These are phyloP conservation scores for Colletotrichum gloeosporioides DNA, from an alignment of 2,329 filamentous ascomycete genomes.

Conservation along the genomic window DNA sequence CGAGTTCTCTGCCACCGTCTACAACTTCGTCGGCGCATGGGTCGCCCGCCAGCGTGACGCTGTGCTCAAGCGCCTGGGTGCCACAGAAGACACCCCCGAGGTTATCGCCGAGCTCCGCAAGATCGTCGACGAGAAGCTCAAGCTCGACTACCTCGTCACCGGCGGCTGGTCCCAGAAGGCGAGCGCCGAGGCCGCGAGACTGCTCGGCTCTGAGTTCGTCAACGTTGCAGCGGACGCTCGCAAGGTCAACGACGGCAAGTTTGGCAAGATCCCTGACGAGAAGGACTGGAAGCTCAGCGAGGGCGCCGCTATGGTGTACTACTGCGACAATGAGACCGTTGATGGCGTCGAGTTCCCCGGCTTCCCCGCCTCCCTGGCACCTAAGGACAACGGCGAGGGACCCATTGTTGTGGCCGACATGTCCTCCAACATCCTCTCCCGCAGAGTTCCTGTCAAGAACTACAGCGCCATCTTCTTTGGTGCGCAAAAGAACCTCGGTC, in stretches of 20 bases:
- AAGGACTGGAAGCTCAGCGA: slow-evolving; percentile 77
- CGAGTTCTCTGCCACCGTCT: slow-evolving; percentile 82
- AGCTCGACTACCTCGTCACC: slow-evolving; percentile 89
- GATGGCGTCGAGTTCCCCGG: slow-evolving; percentile 89
- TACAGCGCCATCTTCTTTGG: slow-evolving; percentile 90
- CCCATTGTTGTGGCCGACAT: slow-evolving; percentile 90
- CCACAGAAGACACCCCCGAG: slow-evolving; percentile 47
- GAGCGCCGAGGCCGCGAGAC: slow-evolving; percentile 77
- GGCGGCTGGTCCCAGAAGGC: slow-evolving; percentile 91
- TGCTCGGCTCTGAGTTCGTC: slow-evolving; percentile 79
- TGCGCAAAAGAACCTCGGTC: slow-evolving; percentile 93
- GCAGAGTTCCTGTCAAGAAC: slow-evolving; percentile 77
- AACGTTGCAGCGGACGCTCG: slow-evolving; percentile 78
- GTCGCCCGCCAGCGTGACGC: slow-evolving; percentile 70
- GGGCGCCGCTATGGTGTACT: slow-evolving; percentile 79
- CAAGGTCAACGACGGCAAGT: slow-evolving; percentile 76
- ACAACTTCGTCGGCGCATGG: slow-evolving; percentile 87
- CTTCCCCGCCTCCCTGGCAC: slow-evolving; percentile 70
- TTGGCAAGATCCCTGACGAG: slow-evolving; percentile 81
- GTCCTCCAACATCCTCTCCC: slow-evolving; percentile 90
- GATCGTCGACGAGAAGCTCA: slow-evolving; percentile 72
- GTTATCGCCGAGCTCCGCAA: slow-evolving; percentile 65
- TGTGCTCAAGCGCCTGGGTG: slow-evolving; percentile 61
- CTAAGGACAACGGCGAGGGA: slow-evolving; percentile 63
- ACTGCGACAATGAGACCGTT: slow-evolving; percentile 93